Evolutionary conservation across 495 filamentous ascomycete species (phyloP).

Genomic region (Pyronema omphalodes): DNA sequence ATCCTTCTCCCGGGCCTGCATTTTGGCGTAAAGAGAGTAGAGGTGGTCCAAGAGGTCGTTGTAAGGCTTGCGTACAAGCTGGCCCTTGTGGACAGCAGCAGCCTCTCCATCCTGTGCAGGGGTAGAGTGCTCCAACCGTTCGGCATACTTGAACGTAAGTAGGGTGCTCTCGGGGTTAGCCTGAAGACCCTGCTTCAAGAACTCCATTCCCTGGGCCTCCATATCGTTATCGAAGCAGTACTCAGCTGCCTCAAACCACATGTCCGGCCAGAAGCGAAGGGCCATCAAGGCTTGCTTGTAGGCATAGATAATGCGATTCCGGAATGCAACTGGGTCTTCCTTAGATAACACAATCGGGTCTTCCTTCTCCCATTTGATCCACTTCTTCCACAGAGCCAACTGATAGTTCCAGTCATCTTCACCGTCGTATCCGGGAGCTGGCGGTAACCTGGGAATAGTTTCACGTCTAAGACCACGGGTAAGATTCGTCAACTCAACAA

Average conservation of each 20-base stretch:
- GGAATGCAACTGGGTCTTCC: slow-evolving; percentile 55
- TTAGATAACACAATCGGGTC: slow-evolving; percentile 70
- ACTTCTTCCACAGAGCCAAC: slow-evolving; percentile 78
- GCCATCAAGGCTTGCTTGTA: slow-evolving; percentile 94
- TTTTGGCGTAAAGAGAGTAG: slow-evolving; percentile 57
- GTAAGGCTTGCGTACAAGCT: slow-evolving; percentile 61
- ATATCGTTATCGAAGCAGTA: slow-evolving; percentile 71
- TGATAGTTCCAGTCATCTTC: slow-evolving; percentile 70
- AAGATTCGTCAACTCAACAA: slow-evolving; percentile 66
- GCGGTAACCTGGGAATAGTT: slow-evolving; percentile 62
- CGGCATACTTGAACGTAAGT: slow-evolving; percentile 71
- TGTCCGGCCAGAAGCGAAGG: slow-evolving; percentile 76
- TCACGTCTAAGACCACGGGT: slow-evolving; percentile 60
- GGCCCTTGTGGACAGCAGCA: slow-evolving; percentile 46
- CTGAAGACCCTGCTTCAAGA: slow-evolving; percentile 59
- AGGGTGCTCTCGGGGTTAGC: slow-evolving; percentile 90
- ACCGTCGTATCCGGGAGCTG: slow-evolving; percentile 68
- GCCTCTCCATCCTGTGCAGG: slow-evolving; percentile 50
- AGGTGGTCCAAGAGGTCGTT: slow-evolving; percentile 66
- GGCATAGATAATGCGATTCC: slow-evolving; percentile 61
- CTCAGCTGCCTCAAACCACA: slow-evolving; percentile 89
- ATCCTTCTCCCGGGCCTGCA: slow-evolving; percentile 51
- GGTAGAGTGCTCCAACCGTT: slow-evolving; percentile 58
- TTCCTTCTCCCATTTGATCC: slow-evolving; percentile 86
- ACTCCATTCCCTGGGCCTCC: slow-evolving; percentile 41